Conservation (phyloP, 306 rosid species). For the barrel medic (Medicago truncatula) region MtrunA17r5.0-ANR NC_053043.1:26231501-26232000, state of each 20-base stretch:
- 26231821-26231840: background rate
- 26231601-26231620: too few species aligned
- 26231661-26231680: conserved; percentile 74
- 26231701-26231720: conserved; percentile 74
- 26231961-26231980: conserved; percentile 72
- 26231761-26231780: conserved; percentile 76
- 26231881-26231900: conserved; percentile 84
- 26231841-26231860: background rate
- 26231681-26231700: conserved; percentile 74
- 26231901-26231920: conserved; percentile 79
- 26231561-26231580: too few species aligned
- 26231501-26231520: too few species aligned
- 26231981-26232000: conserved; percentile 76
- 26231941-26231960: conserved; percentile 82
- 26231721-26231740: conserved; percentile 80
- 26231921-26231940: conserved; percentile 69
- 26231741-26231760: conserved; percentile 69
- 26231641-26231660: too few species aligned
- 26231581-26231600: too few species aligned
- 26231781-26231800: conserved; percentile 80
- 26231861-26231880: background rate
- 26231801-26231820: conserved; percentile 65
- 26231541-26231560: too few species aligned
- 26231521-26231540: too few species aligned
- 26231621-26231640: too few species aligned